Conservation (phyloP, 306 rosid species). For the Citrullus mucosospermus region DNA sequence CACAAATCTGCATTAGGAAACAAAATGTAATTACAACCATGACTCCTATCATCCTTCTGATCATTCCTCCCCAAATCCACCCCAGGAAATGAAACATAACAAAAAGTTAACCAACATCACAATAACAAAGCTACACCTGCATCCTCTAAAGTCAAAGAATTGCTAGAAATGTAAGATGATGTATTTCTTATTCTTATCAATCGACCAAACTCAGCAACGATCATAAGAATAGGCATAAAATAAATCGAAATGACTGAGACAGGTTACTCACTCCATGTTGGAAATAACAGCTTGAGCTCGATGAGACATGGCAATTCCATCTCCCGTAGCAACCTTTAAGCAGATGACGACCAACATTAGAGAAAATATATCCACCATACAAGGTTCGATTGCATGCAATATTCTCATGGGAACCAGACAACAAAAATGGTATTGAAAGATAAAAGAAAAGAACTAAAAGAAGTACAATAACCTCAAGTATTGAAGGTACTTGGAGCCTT, state of each 20-base stretch:
- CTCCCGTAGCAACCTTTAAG: conserved; percentile 85
- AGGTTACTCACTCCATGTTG: conserved; percentile 83
- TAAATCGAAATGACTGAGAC: background rate
- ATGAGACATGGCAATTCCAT: conserved; percentile 94
- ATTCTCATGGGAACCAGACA: background rate
- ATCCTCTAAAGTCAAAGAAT: background rate
- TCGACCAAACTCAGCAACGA: background rate
- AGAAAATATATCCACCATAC: background rate
- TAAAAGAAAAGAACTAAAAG: background rate
- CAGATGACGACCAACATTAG: conserved; percentile 9
- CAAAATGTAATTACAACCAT: background rate
- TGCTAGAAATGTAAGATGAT: background rate
- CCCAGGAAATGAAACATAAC: background rate
- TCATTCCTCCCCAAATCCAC: background rate
- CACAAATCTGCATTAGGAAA: conserved; percentile 49
- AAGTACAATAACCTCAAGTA: background rate
- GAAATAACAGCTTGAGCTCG: conserved; percentile 93
- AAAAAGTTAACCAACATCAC: background rate
- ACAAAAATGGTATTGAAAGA: background rate
- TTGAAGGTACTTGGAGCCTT: background rate
- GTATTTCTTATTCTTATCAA: background rate
- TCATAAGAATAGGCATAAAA: background rate
- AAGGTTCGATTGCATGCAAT: background rate
- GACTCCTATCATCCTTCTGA: background rate
- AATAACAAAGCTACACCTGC: background rate